Evolutionary conservation across 2,329 filamentous ascomycete species (phyloP), one percentile per base, ranked within the genome.

Genomic region (Fusarium praegraminearum): DNA sequence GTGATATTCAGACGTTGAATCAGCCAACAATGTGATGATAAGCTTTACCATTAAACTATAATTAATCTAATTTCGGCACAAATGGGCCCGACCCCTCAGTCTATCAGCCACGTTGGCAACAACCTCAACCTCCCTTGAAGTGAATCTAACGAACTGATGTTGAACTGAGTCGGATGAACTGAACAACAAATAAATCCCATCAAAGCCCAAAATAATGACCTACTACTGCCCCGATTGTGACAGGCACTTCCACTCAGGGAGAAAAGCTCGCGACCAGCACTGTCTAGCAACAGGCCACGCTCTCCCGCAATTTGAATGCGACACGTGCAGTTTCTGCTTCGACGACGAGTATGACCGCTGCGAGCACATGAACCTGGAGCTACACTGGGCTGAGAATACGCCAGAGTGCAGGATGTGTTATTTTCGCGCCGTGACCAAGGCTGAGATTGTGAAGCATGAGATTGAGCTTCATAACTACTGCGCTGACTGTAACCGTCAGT

Each of bases 381-480:
- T 70, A 4, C 80, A 83, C 53, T 79, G 75, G 73, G 4, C 20
- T 12, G 6, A 7, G 0, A 41, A 56, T 28, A 33, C 41, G 1
- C 67, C 59, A 12, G 63, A 76, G 33, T 82, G 80, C 32, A 8
- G 4, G 1, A 10, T 66, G 0, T 81, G 79, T 61, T 20, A 66
- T n/a, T 45, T 69, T 13, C 38, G 16, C 0, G 70, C 62, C 11
- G 43, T 50, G 16, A 57, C 32, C 2, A 26, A 22, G 1, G 10
- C n/a, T 3, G 59, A 62, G n/a, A 40, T 67, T 5, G 35, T 41
- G 5, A 4, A 73, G 1, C 80, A 81, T 54, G 75, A 80, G 46
- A 50, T 75, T 26, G 59, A 76, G 0, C 30, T 69, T 0, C 79
- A 82, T 55, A 20, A 59, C 16, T 79, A 78, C 57, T 83, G 81